Base-by-base conservation (phyloP, 345 rosid species). In the Citropsis articulata region DNA sequence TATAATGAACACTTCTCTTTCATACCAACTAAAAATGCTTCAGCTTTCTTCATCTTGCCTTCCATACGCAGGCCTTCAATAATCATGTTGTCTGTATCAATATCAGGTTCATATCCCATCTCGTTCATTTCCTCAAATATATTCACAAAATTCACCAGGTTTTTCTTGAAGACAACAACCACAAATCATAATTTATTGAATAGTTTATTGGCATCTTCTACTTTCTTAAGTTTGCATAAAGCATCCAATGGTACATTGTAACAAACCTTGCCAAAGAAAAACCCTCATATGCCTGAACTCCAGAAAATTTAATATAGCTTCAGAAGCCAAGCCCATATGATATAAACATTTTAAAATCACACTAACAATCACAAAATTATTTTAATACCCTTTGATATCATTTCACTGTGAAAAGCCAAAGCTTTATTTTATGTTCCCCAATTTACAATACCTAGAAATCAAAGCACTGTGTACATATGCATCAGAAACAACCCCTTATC, bases 51-150 rank as follows among this genome's bases (percentile, higher is more conserved):
- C 78, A 92, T 85, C 77, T 89, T 84, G 55, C 92, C 89, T n/a
- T 87, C 88, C 24, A 67, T 80, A 79, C 97, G 93, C 69, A 95
- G 78, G 66, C 93, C 92, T 85, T 88, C 87, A 73, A 92, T 92
- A 55, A 95, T 89, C 85, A 83, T 50, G 64, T 79, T 90, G 81
- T 91, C 84, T 31, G 89, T 89, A 48, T 76, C 79, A 66, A 88
- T 72, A 81, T 93, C 95, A 66, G 91, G 94, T 42, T 78, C 71
- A 30, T 16, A 67, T 13, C 94, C 93, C 1, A 71, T 81, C 66
- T 72, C 72, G 74, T 59, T 83, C 97, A 95, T 92, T 75, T 89
- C 85, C 21, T 83, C 48, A n/a, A 91, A 81, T 80, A 93, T 76
- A 31, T 85, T 84, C 77, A 78, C 75, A 28, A 92, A 97, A 55